Evolutionary conservation across 768 basidiomycete species (phyloP).

Genomic region (Mycena chlorophos): DNA sequence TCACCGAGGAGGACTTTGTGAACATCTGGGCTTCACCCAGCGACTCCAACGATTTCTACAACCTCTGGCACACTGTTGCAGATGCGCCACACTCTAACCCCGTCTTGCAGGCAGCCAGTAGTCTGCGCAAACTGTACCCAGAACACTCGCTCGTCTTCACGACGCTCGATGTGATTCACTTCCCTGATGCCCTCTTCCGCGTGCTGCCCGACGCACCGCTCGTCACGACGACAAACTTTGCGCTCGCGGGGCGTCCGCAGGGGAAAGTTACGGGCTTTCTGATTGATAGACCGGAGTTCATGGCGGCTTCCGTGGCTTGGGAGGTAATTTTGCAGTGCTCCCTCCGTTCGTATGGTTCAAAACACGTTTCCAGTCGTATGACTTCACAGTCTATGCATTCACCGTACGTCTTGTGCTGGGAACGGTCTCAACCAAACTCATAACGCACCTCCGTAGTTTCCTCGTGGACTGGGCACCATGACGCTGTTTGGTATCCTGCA

Average conservation of each 20-base stretch:
- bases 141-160: slow-evolving; percentile 60
- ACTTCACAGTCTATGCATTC: slow-evolving; percentile 55
- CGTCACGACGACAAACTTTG: slow-evolving; percentile 50
- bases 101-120: slow-evolving; percentile 42
- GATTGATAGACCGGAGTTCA: slow-evolving; percentile 50
- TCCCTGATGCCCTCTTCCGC: slow-evolving; percentile 48
- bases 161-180: slow-evolving; percentile 48
- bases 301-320: slow-evolving; percentile 59
- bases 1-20: slow-evolving; percentile 40
- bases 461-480: slow-evolving; percentile 27
- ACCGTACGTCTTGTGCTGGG: slow-evolving; percentile 38
- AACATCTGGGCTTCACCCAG: slow-evolving; percentile 42
- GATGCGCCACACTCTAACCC: slow-evolving; percentile 52
- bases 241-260: slow-evolving; percentile 44
- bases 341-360: neutral
- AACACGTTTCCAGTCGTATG: slow-evolving; percentile 42
- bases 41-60: slow-evolving; percentile 42
- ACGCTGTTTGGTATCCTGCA: slow-evolving; percentile 56
- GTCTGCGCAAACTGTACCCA: slow-evolving; percentile 60
- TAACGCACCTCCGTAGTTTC: slow-evolving; percentile 31
- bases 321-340: slow-evolving; percentile 43
- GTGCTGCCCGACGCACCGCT: slow-evolving; percentile 51
- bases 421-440: neutral
- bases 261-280: slow-evolving; percentile 53
- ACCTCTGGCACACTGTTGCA: slow-evolving; percentile 46